phyloP scores from a whole-genome alignment of 192 early-diverging fungal genomes.

The Coemansia sp. region DNA sequence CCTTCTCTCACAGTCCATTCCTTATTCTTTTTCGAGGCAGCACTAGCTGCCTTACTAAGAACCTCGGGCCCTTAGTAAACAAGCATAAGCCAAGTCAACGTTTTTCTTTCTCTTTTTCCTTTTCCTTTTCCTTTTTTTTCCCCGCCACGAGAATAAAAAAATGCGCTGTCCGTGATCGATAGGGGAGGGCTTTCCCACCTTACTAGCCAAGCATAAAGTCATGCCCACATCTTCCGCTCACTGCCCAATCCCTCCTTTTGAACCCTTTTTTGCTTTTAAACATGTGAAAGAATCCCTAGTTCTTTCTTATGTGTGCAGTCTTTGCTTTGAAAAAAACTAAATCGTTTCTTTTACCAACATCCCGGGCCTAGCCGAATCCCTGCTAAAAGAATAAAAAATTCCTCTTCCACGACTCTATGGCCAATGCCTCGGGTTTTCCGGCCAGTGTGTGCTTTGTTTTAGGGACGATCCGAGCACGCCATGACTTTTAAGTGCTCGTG shows the following conservation, averaged over 20 bases:
- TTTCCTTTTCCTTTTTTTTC: background rate
- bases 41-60: background rate
- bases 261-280: background rate
- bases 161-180: background rate
- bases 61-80: background rate
- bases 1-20: background rate
- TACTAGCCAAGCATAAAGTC: background rate
- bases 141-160: background rate
- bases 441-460: background rate
- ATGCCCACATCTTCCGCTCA: background rate
- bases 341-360: background rate
- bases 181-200: background rate
- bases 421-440: background rate
- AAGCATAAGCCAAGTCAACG: constrained; percentile 4
- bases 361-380: background rate
- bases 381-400: background rate
- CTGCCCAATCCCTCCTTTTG: background rate
- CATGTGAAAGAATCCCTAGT: constrained; percentile 8
- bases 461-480: background rate
- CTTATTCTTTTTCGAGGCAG: background rate
- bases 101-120: background rate
- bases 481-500: background rate
- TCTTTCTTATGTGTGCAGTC: background rate
- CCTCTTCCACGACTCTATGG: background rate
- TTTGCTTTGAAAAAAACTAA: background rate